Base-by-base conservation (phyloP, 2,329 filamentous ascomycete genomes). In the Diaporthe ilicicola region DNA sequence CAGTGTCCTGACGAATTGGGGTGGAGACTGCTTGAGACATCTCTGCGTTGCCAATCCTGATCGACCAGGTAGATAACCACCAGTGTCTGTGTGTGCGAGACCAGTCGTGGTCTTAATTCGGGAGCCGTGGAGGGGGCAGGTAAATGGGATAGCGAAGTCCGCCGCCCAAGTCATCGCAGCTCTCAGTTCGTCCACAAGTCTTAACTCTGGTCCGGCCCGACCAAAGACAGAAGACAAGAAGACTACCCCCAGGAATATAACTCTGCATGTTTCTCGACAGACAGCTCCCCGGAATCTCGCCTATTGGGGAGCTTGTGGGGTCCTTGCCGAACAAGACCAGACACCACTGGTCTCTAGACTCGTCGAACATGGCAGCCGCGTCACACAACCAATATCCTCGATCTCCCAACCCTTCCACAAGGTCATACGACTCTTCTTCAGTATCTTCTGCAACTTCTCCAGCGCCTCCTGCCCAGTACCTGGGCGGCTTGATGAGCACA, bases 381-480 rank as follows among this genome's bases (percentile, higher is more conserved):
- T 83, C 86, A 76, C 88, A 90, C 82, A 88, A 85, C 78, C 81
- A 84, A 62, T 90, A 88, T 79, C 82, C 87, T 76, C 88, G 88
- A 81, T 91, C 89, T 70, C 89, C 89, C 72, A 90, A 90, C 79
- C 84, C 84, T 72, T 90, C 88, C 74, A 87, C 85, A 74, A 85
- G 86, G 79, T 90, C 88, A 74, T 91, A 89, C 85, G 88, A 90
- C 81, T 90, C 89, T 72, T 90, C 89, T 13, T 89, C 89, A 59
- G 87, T 89, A 76, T 90, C 89, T 32, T 90, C 89, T 70, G 86
- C 88, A 70, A 87, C 88, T 34, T 91, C 89, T 24, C 89, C 89
- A 62, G 86, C 85, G 75, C 84, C 85, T 69, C 82, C 86, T 70
- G 81, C 84, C 73, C 85, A 86, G 76, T 88, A 88, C 77, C 79